phyloP scores from a whole-genome alignment of 805 yeast species.

The Kazachstania viticola region DNA sequence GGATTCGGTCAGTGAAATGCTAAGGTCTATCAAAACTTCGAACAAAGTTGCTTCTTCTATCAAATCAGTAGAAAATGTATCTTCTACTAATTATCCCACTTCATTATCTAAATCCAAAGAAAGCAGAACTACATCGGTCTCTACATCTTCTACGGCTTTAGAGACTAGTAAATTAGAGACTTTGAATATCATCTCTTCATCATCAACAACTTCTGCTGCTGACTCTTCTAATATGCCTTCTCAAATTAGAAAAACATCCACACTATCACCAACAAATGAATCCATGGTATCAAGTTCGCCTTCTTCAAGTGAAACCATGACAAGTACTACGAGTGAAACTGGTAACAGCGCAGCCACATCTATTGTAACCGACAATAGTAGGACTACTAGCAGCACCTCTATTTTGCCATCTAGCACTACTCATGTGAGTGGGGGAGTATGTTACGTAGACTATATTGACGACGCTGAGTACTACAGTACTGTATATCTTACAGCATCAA shows the following conservation, averaged over 20 bases:
- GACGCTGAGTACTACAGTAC: constrained; percentile 22
- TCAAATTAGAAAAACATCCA: not conserved
- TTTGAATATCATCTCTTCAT: not conserved
- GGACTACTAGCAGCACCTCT: constrained; percentile 1
- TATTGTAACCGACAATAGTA: not conserved
- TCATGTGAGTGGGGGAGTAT: constrained; percentile 16
- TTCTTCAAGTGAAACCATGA: not conserved
- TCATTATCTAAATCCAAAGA: no score
- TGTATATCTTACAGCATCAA: constrained; percentile 17
- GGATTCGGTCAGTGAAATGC: no score
- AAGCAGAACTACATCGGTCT: no score
- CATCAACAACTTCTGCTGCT: not conserved
- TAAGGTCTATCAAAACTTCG: no score
- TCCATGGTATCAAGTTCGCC: not conserved
- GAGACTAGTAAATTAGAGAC: no score
- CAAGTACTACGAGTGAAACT: not conserved
- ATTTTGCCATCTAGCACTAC: not conserved
- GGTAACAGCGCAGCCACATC: not conserved
- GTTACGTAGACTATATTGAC: constrained; percentile 18
- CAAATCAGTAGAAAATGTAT: no score
- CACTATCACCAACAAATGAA: not conserved
- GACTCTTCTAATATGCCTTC: not conserved
- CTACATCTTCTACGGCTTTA: no score
- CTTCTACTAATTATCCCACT: no score
- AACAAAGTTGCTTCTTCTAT: no score